phyloP scores from a whole-genome alignment of 2,329 filamentous ascomycete genomes.

The Cytospora piceae region DNA sequence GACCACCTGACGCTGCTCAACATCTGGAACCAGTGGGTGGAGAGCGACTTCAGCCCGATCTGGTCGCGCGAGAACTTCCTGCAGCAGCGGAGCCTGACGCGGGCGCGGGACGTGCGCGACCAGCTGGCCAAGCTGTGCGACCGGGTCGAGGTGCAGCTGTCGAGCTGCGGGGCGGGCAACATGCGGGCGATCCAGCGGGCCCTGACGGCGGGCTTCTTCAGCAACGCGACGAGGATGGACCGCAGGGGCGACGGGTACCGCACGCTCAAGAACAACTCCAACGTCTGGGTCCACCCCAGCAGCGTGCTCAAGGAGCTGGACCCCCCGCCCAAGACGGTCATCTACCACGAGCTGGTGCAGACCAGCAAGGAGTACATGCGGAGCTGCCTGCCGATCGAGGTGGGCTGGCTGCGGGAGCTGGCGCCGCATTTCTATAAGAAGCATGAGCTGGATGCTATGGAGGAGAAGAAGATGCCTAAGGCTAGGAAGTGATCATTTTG shows the following conservation, averaged over 20 bases:
- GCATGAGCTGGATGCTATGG: constrained; percentile 82
- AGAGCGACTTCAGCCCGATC: constrained; percentile 83
- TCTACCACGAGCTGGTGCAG: constrained; percentile 83
- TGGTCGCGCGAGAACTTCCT: constrained; percentile 95
- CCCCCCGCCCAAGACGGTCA: constrained; percentile 77
- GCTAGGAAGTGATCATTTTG: constrained; percentile 31
- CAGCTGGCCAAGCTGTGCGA: constrained; percentile 93
- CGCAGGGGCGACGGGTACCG: constrained; percentile 85
- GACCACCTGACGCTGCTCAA: constrained; percentile 89
- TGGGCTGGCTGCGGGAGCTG: constrained; percentile 83
- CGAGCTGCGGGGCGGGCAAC: constrained; percentile 71
- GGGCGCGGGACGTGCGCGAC: constrained; percentile 88
- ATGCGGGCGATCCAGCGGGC: constrained; percentile 82
- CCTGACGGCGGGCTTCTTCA: constrained; percentile 90
- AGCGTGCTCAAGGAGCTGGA: constrained; percentile 78
- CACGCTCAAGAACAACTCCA: constrained; percentile 87
- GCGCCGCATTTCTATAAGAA: constrained; percentile 95
- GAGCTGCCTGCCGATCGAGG: constrained; percentile 80
- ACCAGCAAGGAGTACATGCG: constrained; percentile 94
- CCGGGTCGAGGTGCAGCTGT: constrained; percentile 80
- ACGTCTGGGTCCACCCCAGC: constrained; percentile 89
- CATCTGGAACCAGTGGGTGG: constrained; percentile 94
- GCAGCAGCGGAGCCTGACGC: constrained; percentile 85
- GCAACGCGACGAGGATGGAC: constrained; percentile 84
- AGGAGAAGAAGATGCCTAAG: constrained; percentile 68